Evolutionary conservation across 2,329 filamentous ascomycete species (phyloP), one percentile per base, ranked within the genome.

Genomic region (Curvularia verruculosa): DNA sequence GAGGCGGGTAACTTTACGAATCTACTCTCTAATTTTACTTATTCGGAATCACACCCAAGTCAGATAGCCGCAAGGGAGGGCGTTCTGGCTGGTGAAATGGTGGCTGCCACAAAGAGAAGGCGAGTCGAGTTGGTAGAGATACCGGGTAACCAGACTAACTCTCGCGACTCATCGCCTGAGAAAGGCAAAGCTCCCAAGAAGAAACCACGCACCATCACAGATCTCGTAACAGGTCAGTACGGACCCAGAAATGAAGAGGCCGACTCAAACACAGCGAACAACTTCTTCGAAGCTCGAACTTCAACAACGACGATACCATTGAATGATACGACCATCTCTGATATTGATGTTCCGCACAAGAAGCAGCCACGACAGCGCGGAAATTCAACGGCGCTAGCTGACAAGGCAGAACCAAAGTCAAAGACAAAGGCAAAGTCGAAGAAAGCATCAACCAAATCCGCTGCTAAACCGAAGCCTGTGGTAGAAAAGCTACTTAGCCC

Each of bases 191-290:
- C 69, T 3, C 69, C 72, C 0, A 77, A 75, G 55, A 77, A 76
- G 66, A 77, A 76, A 43, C 52, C 73, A 6, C 65, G 72, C n/a
- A 77, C 75, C 3, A 77, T 77, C 23, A 77, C 75, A 54, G 75
- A 77, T 29, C 60, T 76, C 1, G 74, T 75, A 1, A 77, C 73
- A 4, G 70, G 64, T 8, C 72, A 75, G 45, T 77, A 77, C 52
- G 65, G 61, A 5, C 44, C 50, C 3, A 62, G 65, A 39, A 52
- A 61, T 13, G 36, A 52, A 9, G 31, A 18, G 2, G 10, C 54
- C 1, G 63, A 64, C 29, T 40, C 51, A 12, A 36, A 54, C 10
- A 45, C 45, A 12, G 43, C 56, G 0, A 67, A 61, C 44, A 53
- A 65, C 23, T 69, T 75, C 45, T 76, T 76, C 44, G 55, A 64